phyloP scores from a whole-genome alignment of 2,329 filamentous ascomycete species.

The Diaporthe helianthi region DNA sequence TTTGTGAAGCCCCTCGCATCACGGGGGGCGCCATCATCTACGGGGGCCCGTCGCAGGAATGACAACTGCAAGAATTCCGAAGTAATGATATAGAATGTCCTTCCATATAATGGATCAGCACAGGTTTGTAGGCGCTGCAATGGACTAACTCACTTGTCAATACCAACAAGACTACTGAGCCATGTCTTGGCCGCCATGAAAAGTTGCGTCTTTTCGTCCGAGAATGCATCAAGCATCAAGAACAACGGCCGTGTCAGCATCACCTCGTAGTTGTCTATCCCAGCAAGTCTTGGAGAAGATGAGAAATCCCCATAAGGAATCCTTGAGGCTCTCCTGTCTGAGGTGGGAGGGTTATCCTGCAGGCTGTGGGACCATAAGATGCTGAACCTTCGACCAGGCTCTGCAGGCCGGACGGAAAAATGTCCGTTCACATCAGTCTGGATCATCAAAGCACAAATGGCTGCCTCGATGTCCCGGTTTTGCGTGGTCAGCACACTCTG shows the following conservation, averaged over 20 bases:
- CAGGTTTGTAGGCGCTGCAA: neutral
- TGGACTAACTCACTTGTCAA: constrained; percentile 61
- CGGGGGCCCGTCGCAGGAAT: constrained; percentile 53
- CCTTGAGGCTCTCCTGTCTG: constrained; percentile 58
- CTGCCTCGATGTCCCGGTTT: constrained; percentile 80
- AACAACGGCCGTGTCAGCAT: constrained; percentile 85
- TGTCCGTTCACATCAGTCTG: constrained; percentile 55
- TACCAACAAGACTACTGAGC: constrained; percentile 72
- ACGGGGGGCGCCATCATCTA: constrained; percentile 39
- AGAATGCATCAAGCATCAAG: constrained; percentile 78
- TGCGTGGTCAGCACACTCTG: constrained; percentile 73
- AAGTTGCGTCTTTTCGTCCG: constrained; percentile 74
- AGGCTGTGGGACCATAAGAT: constrained; percentile 84
- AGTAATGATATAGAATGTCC: constrained; percentile 67
- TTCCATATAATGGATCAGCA: constrained; percentile 43
- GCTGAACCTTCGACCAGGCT: constrained; percentile 73
- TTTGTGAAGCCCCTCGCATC: constrained; percentile 50
- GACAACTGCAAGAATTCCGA: constrained; percentile 62
- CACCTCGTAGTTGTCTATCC: constrained; percentile 69
- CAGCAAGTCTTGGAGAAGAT: constrained; percentile 54
- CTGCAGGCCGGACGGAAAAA: constrained; percentile 57
- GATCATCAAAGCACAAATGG: constrained; percentile 74
- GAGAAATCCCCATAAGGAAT: constrained; percentile 47
- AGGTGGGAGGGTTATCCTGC: constrained; percentile 59
- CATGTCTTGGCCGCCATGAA: constrained; percentile 81